A percentile compares a stretch with the other conserved stretches of the same genome.
Evolutionary conservation across 495 filamentous ascomycete species (phyloP).

Genomic region (Physcia stellaris): DNA sequence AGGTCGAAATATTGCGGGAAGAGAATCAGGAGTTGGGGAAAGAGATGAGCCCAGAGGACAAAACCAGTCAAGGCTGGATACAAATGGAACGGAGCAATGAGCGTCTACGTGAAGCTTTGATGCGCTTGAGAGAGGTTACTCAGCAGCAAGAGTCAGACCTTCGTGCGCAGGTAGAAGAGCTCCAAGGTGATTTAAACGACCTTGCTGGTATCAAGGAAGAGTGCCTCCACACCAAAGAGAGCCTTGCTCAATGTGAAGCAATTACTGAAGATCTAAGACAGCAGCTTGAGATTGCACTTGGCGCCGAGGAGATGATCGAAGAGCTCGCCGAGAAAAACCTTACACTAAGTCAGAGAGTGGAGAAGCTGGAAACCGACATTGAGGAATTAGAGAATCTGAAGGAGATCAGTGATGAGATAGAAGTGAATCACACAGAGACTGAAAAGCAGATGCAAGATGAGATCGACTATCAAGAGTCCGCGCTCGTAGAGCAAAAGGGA

Average conservation of each 20-base stretch:
- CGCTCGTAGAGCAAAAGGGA: conserved; percentile 64
- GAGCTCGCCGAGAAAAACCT: conserved; percentile 77
- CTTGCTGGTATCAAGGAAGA: conserved; percentile 56
- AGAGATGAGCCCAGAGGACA: conserved; percentile 80
- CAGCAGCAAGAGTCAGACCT: conserved; percentile 75
- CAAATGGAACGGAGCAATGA: conserved; percentile 87
- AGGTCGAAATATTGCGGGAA: conserved; percentile 73
- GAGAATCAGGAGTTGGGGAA: conserved; percentile 73
- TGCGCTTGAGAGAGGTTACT: conserved; percentile 73
- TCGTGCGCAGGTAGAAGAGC: conserved; percentile 56
- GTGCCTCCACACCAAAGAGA: conserved; percentile 54
- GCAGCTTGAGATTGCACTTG: conserved; percentile 77
- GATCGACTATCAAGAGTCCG: conserved; percentile 63
- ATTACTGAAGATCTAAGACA: conserved; percentile 75
- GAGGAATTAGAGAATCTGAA: conserved; percentile 77
- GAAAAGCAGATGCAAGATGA: conserved; percentile 92
- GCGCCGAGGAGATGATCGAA: conserved; percentile 87
- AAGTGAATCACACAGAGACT: conserved; percentile 81
- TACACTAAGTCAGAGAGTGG: conserved; percentile 64
- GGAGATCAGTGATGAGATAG: conserved; percentile 87
- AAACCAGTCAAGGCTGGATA: conserved; percentile 71
- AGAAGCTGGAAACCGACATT: conserved; percentile 64
- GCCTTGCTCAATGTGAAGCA: conserved; percentile 56
- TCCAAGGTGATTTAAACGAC: conserved; percentile 68
- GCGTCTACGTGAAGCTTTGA: conserved; percentile 70